These are phyloP conservation scores for Cercis canadensis DNA, from an alignment of 306 rosid genomes.

Conservation along the genomic window DNA sequence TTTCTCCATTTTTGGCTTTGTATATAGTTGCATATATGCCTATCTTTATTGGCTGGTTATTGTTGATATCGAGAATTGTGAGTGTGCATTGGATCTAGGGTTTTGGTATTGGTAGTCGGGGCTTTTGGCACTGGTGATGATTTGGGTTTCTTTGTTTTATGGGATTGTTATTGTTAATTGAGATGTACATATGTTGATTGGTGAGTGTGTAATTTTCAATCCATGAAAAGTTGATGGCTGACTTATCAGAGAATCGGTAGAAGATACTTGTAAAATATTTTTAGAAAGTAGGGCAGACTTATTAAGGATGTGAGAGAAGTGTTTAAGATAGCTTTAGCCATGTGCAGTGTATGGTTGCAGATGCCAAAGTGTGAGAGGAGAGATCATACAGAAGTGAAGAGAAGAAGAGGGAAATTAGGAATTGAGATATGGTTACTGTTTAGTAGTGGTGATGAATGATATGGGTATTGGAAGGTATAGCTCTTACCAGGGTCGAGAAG, in stretches of 20 bases:
- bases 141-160: background rate
- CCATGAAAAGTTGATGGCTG: constrained; percentile 6
- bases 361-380: constrained; percentile 5
- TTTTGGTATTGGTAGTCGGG: constrained; percentile 19
- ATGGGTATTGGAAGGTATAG: background rate
- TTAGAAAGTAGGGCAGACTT: background rate
- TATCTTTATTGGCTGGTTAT: constrained; percentile 29
- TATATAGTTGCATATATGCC: background rate
- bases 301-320: constrained; percentile 9
- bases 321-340: background rate
- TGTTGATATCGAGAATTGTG: constrained; percentile 25
- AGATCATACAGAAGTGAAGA: background rate
- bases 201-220: constrained; percentile 13
- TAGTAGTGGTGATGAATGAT: constrained; percentile 1
- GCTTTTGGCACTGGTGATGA: background rate
- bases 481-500: background rate
- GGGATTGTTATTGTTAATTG: background rate
- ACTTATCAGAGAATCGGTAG: background rate
- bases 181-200: background rate
- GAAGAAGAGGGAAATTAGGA: background rate
- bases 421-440: background rate
- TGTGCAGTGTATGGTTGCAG: constrained; percentile 16
- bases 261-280: background rate
- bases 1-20: background rate
- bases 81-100: constrained; percentile 46